These are phyloP conservation scores for Coelomomyces lativittatus DNA, from an alignment of 371 early-diverging fungal genomes.

Conservation along the genomic window DNA sequence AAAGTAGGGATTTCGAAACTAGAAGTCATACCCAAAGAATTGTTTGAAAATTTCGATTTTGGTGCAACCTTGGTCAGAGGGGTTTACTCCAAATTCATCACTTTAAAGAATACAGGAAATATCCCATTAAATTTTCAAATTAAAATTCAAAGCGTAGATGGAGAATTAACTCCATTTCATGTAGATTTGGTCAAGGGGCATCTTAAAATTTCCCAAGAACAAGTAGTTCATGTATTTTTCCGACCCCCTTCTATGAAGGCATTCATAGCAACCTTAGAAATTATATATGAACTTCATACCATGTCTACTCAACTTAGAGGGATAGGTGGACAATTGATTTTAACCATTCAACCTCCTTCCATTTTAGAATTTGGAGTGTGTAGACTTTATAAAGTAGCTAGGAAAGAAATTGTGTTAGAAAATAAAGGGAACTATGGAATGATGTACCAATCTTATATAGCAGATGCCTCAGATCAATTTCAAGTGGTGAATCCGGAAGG, in stretches of 20 bases:
- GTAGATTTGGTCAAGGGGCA: constrained; percentile 8
- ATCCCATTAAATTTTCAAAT: constrained; percentile 14
- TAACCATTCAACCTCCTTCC: constrained; percentile 1
- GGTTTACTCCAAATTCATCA: constrained; percentile 11
- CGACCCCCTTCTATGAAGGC: constrained; percentile 13
- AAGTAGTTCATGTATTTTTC: constrained; percentile 11
- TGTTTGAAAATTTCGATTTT: constrained; percentile 15
- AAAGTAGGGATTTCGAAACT: constrained; percentile 28
- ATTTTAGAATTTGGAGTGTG: constrained; percentile 23
- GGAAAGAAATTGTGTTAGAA: constrained; percentile 12
- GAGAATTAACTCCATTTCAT: neutral
- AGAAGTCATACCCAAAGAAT: constrained; percentile 10
- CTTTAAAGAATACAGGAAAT: constrained; percentile 27
- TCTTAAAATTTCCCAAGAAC: constrained; percentile 12
- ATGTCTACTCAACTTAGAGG: constrained; percentile 11
- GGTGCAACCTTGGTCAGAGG: constrained; percentile 21
- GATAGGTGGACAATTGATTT: constrained; percentile 16
- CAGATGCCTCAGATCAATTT: neutral
- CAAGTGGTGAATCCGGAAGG: neutral
- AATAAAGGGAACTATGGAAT: constrained; percentile 33
- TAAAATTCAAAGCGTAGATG: constrained; percentile 6
- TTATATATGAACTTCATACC: constrained; percentile 21
- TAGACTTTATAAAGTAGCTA: constrained; percentile 12
- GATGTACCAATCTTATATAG: constrained; percentile 5
- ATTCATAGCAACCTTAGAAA: constrained; percentile 10